Conservation (phyloP, 2,329 filamentous ascomycete genomes). For the Phialemoniopsis sp. region DNA sequence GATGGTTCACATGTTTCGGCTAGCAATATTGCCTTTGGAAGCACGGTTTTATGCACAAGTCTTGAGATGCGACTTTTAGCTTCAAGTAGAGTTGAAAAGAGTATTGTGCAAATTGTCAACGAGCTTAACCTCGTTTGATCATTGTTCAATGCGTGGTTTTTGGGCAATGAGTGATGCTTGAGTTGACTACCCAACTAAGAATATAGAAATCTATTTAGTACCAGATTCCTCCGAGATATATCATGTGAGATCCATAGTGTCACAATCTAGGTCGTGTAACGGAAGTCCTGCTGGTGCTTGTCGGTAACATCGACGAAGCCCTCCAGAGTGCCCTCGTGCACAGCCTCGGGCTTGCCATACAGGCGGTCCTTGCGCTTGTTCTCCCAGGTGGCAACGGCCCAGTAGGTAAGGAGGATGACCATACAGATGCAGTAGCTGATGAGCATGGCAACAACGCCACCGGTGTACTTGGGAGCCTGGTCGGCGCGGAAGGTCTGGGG, state of each 20-base stretch:
- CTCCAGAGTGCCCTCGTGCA: constrained; percentile 4
- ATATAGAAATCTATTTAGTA: not conserved
- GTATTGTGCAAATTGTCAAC: no score
- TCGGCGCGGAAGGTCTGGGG: constrained; percentile 32
- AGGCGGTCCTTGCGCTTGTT: constrained; percentile 3
- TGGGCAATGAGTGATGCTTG: no score
- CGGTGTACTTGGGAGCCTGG: constrained; percentile 29
- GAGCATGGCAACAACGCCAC: constrained; percentile 8
- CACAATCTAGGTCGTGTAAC: constrained; percentile 17
- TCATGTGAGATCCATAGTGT: not conserved
- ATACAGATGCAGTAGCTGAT: constrained; percentile 7
- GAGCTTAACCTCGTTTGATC: no score
- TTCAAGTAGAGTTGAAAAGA: no score
- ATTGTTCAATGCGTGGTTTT: no score
- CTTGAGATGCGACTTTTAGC: no score
- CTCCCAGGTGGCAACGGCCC: constrained; percentile 1
- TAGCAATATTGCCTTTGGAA: no score
- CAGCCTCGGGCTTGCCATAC: constrained; percentile 12
- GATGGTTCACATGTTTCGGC: no score
- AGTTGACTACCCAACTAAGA: not conserved
- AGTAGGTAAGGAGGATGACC: constrained; percentile 4
- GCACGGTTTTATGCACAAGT: no score
- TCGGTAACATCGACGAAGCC: constrained; percentile 7
- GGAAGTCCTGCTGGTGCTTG: constrained; percentile 12
- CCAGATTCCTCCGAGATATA: not conserved